Evolutionary conservation across 2,329 filamentous ascomycete genomes (phyloP), one percentile per base, ranked within the genome.

Genomic region (Alternaria solani): DNA sequence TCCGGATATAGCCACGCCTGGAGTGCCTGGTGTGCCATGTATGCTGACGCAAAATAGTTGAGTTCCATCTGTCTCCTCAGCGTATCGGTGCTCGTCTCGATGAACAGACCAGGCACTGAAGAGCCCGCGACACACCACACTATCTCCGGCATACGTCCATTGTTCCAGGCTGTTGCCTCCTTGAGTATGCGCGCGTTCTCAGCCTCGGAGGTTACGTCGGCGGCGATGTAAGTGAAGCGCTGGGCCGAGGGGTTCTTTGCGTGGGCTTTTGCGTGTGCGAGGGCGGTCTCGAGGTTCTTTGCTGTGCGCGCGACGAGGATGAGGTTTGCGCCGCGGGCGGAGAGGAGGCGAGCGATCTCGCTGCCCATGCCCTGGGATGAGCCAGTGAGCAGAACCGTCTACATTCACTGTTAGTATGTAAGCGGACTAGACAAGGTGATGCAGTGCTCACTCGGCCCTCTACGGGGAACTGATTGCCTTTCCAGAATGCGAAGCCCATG

Each of bases 311-410:
- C 90, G 51, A 97, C 89, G 65, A 98, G 88, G 64, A 96, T 87
- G 56, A 99, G 78, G 78, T 93, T 92, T 61, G 95, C 94, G 47
- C 95, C 95, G 78, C 93, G 94, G 51, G 86, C 82, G 3, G 94
- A 86, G 44, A 99, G 87, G 67, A 93, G 85, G 52, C 87, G 85
- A 5, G 90, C 93, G 20, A 89, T 87, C 52, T 88, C 88, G 68
- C 89, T 88, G 61, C 95, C 95, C 90, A 97, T 92, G 59, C 95
- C 95, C 75, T 97, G 92, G 0, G 95, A 97, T 32, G 90, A 93
- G 47, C 95, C 95, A 0, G 95, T 99, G 53, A 99, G 83, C 56
- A 98, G 83, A 53, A 96, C 85, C 2, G 94, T 97, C 93, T 97
- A 69, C 12, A 1, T 20, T 2, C 2, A 5, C 52, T 18, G 16